Evolutionary conservation across 352 stramenopile species (phyloP).

Genomic region (Phytophthora fragariaefolia): DNA sequence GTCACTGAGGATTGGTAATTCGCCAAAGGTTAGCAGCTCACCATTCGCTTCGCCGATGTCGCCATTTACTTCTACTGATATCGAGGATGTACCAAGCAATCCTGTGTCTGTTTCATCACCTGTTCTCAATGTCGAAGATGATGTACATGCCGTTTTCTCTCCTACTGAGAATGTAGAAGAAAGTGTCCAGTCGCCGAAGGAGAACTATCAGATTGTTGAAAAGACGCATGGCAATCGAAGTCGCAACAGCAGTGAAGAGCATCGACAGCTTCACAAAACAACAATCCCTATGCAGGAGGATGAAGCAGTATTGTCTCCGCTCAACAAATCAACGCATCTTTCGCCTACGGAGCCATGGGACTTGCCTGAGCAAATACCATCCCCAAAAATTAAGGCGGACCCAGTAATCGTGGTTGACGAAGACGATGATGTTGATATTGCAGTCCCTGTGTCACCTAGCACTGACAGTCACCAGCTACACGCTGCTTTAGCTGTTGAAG

Average conservation of each 20-base stretch:
- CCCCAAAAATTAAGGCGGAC: constrained; percentile 26
- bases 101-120: background rate
- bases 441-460: constrained; percentile 17
- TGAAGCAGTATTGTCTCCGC: constrained; percentile 30
- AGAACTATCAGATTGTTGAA: constrained; percentile 14
- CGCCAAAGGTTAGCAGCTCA: constrained; percentile 40
- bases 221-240: constrained; percentile 23
- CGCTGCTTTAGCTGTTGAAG: constrained; percentile 25
- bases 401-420: constrained; percentile 14
- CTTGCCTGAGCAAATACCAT: constrained; percentile 37
- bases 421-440: constrained; percentile 27
- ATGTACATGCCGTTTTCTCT: constrained; percentile 1
- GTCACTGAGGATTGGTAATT: constrained; percentile 33
- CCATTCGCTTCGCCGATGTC: constrained; percentile 34
- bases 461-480: constrained; percentile 14
- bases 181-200: constrained; percentile 2
- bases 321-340: constrained; percentile 29
- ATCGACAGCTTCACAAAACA: constrained; percentile 12
- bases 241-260: constrained; percentile 40
- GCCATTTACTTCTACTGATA: constrained; percentile 20
- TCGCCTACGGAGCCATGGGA: constrained; percentile 45
- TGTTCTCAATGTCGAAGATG: constrained; percentile 11
- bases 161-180: constrained; percentile 15
- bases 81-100: constrained; percentile 12
- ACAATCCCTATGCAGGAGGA: constrained; percentile 25